Percentiles rank a stretch among this genome's conserved stretches.
phyloP scores from a whole-genome alignment of 495 filamentous ascomycete genomes.

The Penicillium roqueforti region DNA sequence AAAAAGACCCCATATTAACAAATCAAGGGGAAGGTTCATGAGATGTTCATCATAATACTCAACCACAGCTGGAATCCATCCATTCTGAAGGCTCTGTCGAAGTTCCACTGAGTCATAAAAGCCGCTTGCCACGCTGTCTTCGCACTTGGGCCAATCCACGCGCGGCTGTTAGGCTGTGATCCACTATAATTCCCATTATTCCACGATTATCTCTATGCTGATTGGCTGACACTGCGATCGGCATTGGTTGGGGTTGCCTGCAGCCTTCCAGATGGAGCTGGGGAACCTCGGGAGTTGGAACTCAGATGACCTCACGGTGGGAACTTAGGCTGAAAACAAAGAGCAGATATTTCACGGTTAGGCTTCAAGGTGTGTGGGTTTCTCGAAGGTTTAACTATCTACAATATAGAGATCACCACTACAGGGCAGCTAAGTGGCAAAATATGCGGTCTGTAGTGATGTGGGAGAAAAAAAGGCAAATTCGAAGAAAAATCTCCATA shows the following conservation, averaged over 20 bases:
- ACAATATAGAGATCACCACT: neutral
- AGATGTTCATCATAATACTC: neutral
- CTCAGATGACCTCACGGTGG: conserved; percentile 10
- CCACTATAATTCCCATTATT: neutral
- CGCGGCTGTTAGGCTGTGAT: neutral
- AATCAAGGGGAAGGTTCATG: neutral
- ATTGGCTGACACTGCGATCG: conserved; percentile 18
- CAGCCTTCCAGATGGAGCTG: conserved; percentile 2
- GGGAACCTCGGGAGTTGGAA: conserved; percentile 5
- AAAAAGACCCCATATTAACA: neutral
- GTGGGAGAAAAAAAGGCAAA: neutral
- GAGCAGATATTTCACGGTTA: neutral
- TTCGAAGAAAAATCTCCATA: neutral
- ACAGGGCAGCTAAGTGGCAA: neutral
- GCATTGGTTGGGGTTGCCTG: conserved; percentile 13
- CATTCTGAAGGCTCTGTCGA: neutral
- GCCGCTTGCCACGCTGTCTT: conserved; percentile 25
- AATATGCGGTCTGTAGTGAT: neutral
- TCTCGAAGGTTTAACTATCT: neutral
- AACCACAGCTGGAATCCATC: neutral
- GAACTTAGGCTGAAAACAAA: conserved; percentile 7
- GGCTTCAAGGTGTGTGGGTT: conserved; percentile 2
- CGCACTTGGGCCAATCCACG: conserved; percentile 10
- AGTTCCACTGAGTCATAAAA: conserved; percentile 13
- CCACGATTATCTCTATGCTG: neutral